These are phyloP conservation scores for Taphrina communis DNA, from an alignment of 1,139 yeast species.

Conservation along the genomic window DNA sequence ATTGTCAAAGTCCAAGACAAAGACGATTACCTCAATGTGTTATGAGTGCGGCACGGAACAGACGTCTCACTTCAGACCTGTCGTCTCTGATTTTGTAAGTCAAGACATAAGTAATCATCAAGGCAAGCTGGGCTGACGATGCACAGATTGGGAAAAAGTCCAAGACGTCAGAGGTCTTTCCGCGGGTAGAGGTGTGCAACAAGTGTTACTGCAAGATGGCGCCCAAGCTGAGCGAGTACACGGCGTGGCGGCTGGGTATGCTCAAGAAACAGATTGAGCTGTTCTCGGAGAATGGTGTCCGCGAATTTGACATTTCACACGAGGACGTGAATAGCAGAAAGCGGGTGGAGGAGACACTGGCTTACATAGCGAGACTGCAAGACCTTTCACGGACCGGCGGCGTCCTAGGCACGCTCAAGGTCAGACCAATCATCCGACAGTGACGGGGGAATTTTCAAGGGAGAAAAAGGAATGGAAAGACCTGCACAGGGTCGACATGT, in stretches of 20 bases:
- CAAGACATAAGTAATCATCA: not conserved
- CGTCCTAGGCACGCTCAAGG: slow-evolving; percentile 28
- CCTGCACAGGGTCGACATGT: not conserved
- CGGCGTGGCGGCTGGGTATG: slow-evolving; percentile 34
- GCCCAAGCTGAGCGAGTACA: slow-evolving; percentile 28
- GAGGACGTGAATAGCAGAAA: slow-evolving; percentile 6
- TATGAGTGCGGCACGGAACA: slow-evolving; percentile 33
- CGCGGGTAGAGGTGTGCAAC: slow-evolving; percentile 37
- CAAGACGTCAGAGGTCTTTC: slow-evolving; percentile 21
- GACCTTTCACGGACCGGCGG: slow-evolving; percentile 19
- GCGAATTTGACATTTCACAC: slow-evolving; percentile 14
- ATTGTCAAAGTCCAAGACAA: slow-evolving; percentile 21
- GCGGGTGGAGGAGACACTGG: slow-evolving; percentile 18
- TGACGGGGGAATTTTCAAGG: not conserved
- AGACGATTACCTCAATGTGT: slow-evolving; percentile 28
- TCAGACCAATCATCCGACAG: slow-evolving; percentile 25
- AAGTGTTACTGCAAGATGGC: slow-evolving; percentile 40
- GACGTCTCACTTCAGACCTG: slow-evolving; percentile 39
- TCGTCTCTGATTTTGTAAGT: slow-evolving; percentile 35
- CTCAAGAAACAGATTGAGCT: slow-evolving; percentile 31
- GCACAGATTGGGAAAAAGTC: slow-evolving; percentile 37
- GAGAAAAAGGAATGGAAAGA: not conserved
- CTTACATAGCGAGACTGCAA: slow-evolving; percentile 18
- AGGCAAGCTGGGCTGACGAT: slow-evolving; percentile 2
- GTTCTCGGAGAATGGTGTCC: slow-evolving; percentile 26